Base-by-base conservation (phyloP, 495 filamentous ascomycete species). In the Articulospora tetracladia region DNA sequence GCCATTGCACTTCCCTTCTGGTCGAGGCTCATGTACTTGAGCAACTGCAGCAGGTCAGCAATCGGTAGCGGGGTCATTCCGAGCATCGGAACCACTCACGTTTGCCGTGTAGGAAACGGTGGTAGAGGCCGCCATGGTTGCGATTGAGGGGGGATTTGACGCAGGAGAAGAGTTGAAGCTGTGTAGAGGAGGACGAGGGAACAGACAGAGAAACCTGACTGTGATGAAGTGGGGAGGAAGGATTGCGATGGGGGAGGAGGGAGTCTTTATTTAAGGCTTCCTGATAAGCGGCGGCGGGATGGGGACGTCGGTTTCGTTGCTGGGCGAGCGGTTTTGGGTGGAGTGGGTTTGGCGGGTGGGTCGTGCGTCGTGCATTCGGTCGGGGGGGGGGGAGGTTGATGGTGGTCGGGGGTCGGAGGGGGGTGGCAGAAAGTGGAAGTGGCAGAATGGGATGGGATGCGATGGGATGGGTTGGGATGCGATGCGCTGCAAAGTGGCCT, bases 1-100 rank as follows among this genome's bases (percentile, higher is more conserved):
- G 92, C 92, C 71, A 93, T 90, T 66, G 92, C 76, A 34, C 71
- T 77, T 71, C 92, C 92, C 69, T 88, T 89, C 81, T 98, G 94
- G 71, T 91, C 86, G 64, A 98, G 89, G 66, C 80, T 77, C 76
- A 93, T 83, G 84, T 96, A 98, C 75, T 97, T 96, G 72, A 88
- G 73, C 75, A 97, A 86, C 91, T 97, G 74, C 11, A 41, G 6
- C 32, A 20, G 15, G 48, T 68, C 59, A 68, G 52, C 44, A 32
- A 24, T 22, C 25, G 15, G 53, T 46, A 3, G 55, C 52, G 61
- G 49, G 47, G 49, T 32, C 44, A 47, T 49, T 41, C n/a, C 46
- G 59, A 62, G 66, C 69, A 49, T 67, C 65, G 30, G 55, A 36
- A 52, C 67, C 72, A 83, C 81, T 80, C 72, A 84, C 82, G 77